These are phyloP conservation scores for Ceriops decandra DNA, from an alignment of 345 rosid genomes.

Conservation along the genomic window DNA sequence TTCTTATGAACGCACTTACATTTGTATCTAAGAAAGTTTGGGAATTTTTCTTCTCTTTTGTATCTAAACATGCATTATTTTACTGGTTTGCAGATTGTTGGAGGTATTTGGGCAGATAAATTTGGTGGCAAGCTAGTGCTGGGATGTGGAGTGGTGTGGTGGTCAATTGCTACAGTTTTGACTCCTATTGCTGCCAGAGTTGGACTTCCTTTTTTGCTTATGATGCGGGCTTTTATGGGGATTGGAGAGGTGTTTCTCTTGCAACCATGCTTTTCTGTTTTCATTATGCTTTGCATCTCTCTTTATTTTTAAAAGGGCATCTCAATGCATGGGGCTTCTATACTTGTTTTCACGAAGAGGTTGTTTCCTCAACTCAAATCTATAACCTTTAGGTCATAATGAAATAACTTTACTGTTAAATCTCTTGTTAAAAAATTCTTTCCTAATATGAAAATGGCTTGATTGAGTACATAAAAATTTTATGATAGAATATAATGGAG, in stretches of 20 bases:
- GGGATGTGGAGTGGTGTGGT: conserved; percentile 97
- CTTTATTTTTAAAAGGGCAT: not conserved
- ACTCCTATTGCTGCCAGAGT: conserved; percentile 94
- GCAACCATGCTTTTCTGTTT: not conserved
- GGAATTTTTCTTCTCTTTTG: not conserved
- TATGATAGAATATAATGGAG: too few relatives aligned
- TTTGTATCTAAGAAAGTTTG: not conserved
- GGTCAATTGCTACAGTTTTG: conserved; percentile 86
- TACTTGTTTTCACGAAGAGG: too few relatives aligned
- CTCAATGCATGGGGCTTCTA: too few relatives aligned
- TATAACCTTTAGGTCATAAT: too few relatives aligned
- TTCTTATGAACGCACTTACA: not conserved
- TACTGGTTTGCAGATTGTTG: conserved; percentile 57
- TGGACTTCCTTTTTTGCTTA: conserved; percentile 85
- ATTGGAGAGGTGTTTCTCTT: conserved; percentile 82
- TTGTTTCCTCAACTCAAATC: too few relatives aligned
- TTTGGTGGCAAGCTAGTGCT: conserved; percentile 85
- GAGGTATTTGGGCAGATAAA: conserved; percentile 99
- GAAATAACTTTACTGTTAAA: too few relatives aligned
- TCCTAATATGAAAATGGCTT: too few relatives aligned
- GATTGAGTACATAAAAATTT: too few relatives aligned
- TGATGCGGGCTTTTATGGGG: conserved; percentile 93
- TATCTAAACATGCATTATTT: conserved; percentile 18
- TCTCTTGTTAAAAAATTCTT: too few relatives aligned
- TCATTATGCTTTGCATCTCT: conserved; percentile 2